Percentiles rank a stretch among this genome's conserved stretches.
phyloP scores from a whole-genome alignment of 2,329 filamentous ascomycete species.

The Ophidiomyces ophidiicola region DNA sequence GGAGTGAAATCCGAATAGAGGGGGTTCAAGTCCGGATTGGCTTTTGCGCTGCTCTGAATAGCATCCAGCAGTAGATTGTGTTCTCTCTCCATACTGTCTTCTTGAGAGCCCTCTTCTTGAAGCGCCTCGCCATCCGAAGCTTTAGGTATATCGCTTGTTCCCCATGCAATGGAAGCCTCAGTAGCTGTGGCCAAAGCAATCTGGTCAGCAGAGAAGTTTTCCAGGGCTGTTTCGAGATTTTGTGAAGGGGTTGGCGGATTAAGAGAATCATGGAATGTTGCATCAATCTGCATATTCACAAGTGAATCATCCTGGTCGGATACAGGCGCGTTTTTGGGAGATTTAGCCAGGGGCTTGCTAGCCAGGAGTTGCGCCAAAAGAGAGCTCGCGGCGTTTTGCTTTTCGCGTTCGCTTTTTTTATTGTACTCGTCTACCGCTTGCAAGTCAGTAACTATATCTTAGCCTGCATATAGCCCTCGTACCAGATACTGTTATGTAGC shows the following conservation, averaged over 20 bases:
- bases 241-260: conserved; percentile 12
- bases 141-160: conserved; percentile 1
- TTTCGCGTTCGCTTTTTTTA: conserved; percentile 23
- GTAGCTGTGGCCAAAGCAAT: too few relatives aligned
- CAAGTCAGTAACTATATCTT: conserved; percentile 6
- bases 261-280: conserved; percentile 11
- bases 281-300: neutral
- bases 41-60: conserved; percentile 9
- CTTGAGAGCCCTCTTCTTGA: neutral
- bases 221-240: neutral
- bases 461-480: conserved; percentile 1
- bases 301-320: neutral
- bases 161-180: neutral
- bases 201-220: neutral
- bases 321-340: neutral
- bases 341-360: conserved; percentile 20
- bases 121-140: neutral
- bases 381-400: conserved; percentile 32
- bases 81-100: conserved; percentile 11
- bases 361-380: conserved; percentile 33
- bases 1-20: conserved; percentile 23
- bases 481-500: conserved; percentile 20
- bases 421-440: conserved; percentile 18
- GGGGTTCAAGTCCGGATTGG: conserved; percentile 10
- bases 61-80: conserved; percentile 9